Evolutionary conservation across 768 basidiomycete genomes (phyloP), one percentile per base, ranked within the genome.

Genomic region (Pisolithus marmoratus): DNA sequence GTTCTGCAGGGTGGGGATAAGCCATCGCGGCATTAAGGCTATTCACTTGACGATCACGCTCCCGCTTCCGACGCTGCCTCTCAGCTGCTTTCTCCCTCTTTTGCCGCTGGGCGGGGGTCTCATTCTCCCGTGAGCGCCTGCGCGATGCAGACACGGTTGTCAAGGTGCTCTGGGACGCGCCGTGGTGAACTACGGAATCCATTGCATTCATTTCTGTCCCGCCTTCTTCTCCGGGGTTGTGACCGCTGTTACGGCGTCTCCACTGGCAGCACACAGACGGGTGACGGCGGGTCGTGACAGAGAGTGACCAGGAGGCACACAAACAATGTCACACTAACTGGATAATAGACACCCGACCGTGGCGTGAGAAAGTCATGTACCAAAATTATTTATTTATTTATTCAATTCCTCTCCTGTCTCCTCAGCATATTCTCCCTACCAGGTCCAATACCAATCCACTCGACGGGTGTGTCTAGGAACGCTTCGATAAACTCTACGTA

Each of bases 371-470:
- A 41, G 20, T 20, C n/a, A 19, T 12, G 46, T 48, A 41, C 22
- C 26, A 9, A 22, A 46, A 8, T 34, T 29, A 6, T 5, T 7
- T 50, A 22, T 37, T 36, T 34, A 27, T 22, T 23, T 46, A 27
- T 41, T 46, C 63, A 67, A 51, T 67, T 69, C 3, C 23, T 29
- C 11, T 51, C 50, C 53, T 52, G 59, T 41, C 66, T 70, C 47
- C 54, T 59, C 45, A 84, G 57, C 87, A 94, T 95, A 56, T 81
- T 84, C 56, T 91, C 87, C 52, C 94, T 70, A 17, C 75, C 89
- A 15, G 95, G 91, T 1, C 95, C 95, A 19, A 94, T 85, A 11
- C 95, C 95, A 48, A 97, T 92, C 87, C 90, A 98, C 69, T 86
- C 83, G 51, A 97, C 76, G 46, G 83, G 85, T 9, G 88, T 82